Conservation (phyloP, 305 asterid species). For the Euphrasia arctica region DNA sequence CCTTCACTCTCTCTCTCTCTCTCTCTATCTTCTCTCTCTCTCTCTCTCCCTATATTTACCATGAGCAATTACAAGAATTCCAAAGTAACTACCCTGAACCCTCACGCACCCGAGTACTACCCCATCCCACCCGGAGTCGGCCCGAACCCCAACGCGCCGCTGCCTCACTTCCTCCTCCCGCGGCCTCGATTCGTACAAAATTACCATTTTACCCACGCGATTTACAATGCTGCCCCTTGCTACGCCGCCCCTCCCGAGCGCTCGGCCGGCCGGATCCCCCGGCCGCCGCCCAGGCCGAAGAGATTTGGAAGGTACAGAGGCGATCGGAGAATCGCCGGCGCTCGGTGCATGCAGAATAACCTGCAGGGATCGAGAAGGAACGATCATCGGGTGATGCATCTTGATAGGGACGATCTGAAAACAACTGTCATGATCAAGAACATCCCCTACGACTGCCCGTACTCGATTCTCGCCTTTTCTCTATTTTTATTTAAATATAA, state of each 20-base stretch:
- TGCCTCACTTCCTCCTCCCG: background rate
- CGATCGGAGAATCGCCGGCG: background rate
- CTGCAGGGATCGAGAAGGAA: background rate
- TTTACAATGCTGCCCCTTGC: no score
- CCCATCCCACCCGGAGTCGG: background rate
- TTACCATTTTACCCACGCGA: no score
- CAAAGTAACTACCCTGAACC: background rate
- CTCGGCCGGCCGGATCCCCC: no score
- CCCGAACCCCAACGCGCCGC: background rate
- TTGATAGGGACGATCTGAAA: slow-evolving; percentile 28
- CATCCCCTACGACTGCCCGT: slow-evolving; percentile 59
- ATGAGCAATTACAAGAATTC: no score
- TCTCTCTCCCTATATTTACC: no score
- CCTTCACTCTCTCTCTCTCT: no score
- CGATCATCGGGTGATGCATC: slow-evolving; percentile 24
- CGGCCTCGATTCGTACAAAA: background rate
- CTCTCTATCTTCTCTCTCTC: no score
- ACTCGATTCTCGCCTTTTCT: no score
- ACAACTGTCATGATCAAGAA: slow-evolving; percentile 68
- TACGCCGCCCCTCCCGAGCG: no score
- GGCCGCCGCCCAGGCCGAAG: background rate
- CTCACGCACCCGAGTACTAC: background rate
- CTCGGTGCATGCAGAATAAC: background rate
- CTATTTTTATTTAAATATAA: no score
- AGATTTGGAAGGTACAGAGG: background rate